Base-by-base conservation (phyloP, 176 grass and related monocot species). In the Urochloa ruziziensis region DNA sequence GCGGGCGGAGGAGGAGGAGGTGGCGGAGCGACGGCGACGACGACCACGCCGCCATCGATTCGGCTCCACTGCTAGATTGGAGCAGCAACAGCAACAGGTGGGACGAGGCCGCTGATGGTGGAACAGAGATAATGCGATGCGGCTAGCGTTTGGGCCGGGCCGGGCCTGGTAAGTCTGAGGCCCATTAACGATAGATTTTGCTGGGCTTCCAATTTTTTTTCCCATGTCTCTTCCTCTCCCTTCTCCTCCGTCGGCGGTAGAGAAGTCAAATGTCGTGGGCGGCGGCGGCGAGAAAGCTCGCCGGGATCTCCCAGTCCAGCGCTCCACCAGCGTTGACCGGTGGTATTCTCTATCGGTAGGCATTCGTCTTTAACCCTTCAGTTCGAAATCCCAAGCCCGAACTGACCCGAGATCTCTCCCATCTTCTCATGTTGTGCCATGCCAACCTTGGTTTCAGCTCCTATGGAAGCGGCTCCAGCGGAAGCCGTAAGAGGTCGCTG, bases 1-100 rank as follows among this genome's bases (percentile, higher is more conserved):
- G 73, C 73, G 61, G 88, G 58, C 60, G 80, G 65, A 88, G 85
- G 6, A 77, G 83, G 53, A 80, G 86, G 30, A 78, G 77, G 86
- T 78, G 82, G 30, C 76, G 64, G 11, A 86, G 90, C 63, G 86
- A 67, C 43, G 75, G 54, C 57, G 84, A 51, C 42, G 66, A 51
- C 23, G 78, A 54, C 43, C 29, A 48, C 61, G 43, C 59, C 60
- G 60, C 77, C 77, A 79, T 79, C 29, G 27, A 29, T 62, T 14
- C 27, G 69, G 46, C 25, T 72, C 56, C 74, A 10, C 42, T 71
- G 24, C 23, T 1, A 47, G 67, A 70, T 29, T 60, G 24, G 47
- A 54, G 65, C 34, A 67, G 11, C 53, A 68, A 2, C 23, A 60
- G 14, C 28, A 62, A 13, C 59, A 18, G 29, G 15, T 34, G 30